Base-by-base conservation (phyloP, 2,329 filamentous ascomycete species). In the Rhinocladiella similis region DNA sequence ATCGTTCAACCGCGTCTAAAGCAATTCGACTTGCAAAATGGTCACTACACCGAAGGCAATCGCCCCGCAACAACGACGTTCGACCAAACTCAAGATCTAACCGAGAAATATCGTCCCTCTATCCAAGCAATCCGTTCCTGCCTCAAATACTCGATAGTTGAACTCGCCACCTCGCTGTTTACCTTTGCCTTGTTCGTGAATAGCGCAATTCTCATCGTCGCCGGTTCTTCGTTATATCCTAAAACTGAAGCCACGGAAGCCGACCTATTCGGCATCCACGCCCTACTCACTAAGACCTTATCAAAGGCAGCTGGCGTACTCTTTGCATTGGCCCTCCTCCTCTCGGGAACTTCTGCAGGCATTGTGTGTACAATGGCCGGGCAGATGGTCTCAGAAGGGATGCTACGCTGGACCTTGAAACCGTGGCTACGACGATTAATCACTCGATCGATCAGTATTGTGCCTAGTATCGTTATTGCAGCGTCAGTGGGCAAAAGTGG, bases 161-260 rank as follows among this genome's bases (percentile, higher is more conserved):
- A 94, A 68, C 75, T 92, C 9, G 77, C 83, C 6, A 68, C 91
- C 14, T 88, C 87, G 0, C 84, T 94, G 33, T 90, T 91, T 69
- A 90, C 88, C 0, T 92, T 93, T 69, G 90, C 90, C 0, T 80
- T 94, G 2, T 94, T 94, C 67, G 88, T 93, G 67, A 94, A 94
- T 75, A 88, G 84, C 53, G 82, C 89, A 35, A 93, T 94, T 65
- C 80, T 94, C 13, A 91, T 94, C 64, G 86, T 91, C 12, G 87
- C 91, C 0, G 91, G 91, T 20, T 85, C 89, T 0, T 87, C 88
- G 0, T 80, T 96, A 0, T 91, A 87, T 68, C 72, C 80, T 3
- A 82, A 82, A 41, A 69, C 79, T 0, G 79, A 82, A 2, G 88
- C 88, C 1, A 74, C 80, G 6, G 77, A 84, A 43, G 90, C 89